Base-by-base conservation (phyloP, 75 land plant species). In the Selaginella tamariscina region DNA sequence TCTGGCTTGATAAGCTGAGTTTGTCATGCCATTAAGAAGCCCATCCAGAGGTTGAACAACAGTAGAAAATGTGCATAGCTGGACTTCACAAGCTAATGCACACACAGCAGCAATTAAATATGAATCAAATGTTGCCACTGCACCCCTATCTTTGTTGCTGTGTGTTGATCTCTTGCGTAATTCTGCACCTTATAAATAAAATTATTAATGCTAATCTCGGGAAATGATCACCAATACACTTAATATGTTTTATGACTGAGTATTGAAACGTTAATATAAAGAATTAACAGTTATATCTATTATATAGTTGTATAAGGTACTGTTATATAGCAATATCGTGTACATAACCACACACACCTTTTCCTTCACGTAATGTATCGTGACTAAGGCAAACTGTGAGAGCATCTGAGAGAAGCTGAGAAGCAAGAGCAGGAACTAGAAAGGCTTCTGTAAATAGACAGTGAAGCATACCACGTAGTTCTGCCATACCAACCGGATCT, bases 31-130 rank as follows among this genome's bases (percentile, higher is more conserved):
- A 79, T 55, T 79, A 30, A 63, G 65, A 20, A 77, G 64, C 27
- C 74, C 80, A 31, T 24, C 29, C 29, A 66, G 32, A 56, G 74
- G 24, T 32, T 76, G 85, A 73, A 70, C 71, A 66, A 65, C 73
- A 33, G 88, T 65, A 31, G 90, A 69, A 54, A 85, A 73, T 33
- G 96, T 77, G 56, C 85, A 72, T 29, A 90, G 75, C 79, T 90
- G 91, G 20, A 90, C 86, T 72, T 90, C 96, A 77, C 88, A 90
- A 29, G 96, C 84, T 73, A 88, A 68, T 64, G 96, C 96, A 80
- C 96, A 90, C 27, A 90, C 83, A 62, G 91, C 96, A 71, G 86
- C 96, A 31, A 90, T 55, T 64, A 87, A 82, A 82, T 85, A 90
- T 30, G 96, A 90, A 77, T 88, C 88, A 76, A 90, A 88, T 28